A percentile compares a stretch with the other conserved stretches of the same genome.
Conservation (phyloP, 331 rosid species). For the Malus hybrid region DNA sequence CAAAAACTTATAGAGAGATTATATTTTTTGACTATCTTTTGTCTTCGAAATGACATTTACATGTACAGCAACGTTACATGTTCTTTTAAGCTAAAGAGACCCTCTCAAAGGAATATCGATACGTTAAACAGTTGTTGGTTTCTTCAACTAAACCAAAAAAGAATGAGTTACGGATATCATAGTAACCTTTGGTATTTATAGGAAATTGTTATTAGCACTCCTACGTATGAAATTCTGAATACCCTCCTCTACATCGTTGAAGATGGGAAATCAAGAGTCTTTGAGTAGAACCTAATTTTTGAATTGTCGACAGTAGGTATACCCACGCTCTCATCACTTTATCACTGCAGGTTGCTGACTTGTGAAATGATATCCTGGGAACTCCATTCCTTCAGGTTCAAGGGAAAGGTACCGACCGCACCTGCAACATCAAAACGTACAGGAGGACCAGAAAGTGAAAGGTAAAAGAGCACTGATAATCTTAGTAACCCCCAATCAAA, state of each 20-base stretch:
- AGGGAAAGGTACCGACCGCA: conserved; percentile 26
- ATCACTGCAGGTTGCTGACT: conserved; percentile 24
- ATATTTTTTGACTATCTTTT: too few relatives aligned
- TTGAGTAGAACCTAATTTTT: conserved; percentile 18
- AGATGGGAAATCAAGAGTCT: conserved; percentile 10
- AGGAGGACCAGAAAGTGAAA: neutral
- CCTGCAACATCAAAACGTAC: conserved; percentile 33
- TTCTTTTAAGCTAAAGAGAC: too few relatives aligned
- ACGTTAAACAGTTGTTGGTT: too few relatives aligned
- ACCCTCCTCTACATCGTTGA: conserved; percentile 15
- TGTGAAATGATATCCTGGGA: conserved; percentile 31
- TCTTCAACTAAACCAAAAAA: too few relatives aligned
- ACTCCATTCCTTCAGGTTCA: conserved; percentile 52
- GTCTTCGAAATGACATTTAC: too few relatives aligned
- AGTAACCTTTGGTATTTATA: neutral
- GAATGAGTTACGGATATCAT: conserved; percentile 17
- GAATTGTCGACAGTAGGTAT: conserved; percentile 21
- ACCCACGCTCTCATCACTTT: conserved; percentile 14
- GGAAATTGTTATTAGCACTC: too few relatives aligned
- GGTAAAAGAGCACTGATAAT: neutral
- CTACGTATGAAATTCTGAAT: too few relatives aligned
- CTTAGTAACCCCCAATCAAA: neutral
- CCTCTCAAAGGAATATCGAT: too few relatives aligned
- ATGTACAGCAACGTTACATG: too few relatives aligned
- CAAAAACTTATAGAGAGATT: too few relatives aligned